These are phyloP conservation scores for Tanozyma kutaoensis DNA, from an alignment of 805 yeast genomes.

Conservation along the genomic window DNA sequence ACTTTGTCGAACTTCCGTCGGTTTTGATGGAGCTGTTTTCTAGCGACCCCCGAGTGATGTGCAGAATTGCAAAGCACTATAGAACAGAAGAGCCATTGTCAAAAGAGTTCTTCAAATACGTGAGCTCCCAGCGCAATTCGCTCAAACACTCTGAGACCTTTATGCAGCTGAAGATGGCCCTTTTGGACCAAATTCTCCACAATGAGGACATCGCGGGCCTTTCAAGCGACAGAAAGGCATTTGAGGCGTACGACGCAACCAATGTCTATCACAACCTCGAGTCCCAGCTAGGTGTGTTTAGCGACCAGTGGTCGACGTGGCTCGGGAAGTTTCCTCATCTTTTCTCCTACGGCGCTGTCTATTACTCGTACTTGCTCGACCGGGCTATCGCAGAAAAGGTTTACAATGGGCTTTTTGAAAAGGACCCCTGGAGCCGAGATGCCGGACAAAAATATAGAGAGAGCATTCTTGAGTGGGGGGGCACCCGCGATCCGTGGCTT, in stretches of 20 bases:
- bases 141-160: conserved; percentile 62
- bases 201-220: conserved; percentile 21
- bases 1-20: conserved; percentile 93
- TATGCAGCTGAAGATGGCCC: conserved; percentile 83
- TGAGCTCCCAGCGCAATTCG: conserved; percentile 36
- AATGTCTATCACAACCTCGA: conserved; percentile 57
- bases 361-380: conserved; percentile 84
- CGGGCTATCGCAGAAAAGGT: conserved; percentile 82
- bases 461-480: conserved; percentile 83
- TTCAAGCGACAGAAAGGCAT: conserved; percentile 2
- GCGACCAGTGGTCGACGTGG: conserved; percentile 69
- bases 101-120: conserved; percentile 29
- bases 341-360: conserved; percentile 87
- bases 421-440: conserved; percentile 54
- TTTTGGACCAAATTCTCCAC: conserved; percentile 75
- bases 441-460: conserved; percentile 70
- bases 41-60: conserved; percentile 62
- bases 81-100: conserved; percentile 53
- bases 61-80: conserved; percentile 60
- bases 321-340: conserved; percentile 91
- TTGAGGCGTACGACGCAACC: conserved; percentile 30
- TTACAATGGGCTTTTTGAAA: conserved; percentile 60
- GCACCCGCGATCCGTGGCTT: conserved; percentile 79
- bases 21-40: conserved; percentile 95
- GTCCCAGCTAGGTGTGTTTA: conserved; percentile 41